Conservation (phyloP, 257 asterid genomes). For the Solanum chiquidenum region DNA sequence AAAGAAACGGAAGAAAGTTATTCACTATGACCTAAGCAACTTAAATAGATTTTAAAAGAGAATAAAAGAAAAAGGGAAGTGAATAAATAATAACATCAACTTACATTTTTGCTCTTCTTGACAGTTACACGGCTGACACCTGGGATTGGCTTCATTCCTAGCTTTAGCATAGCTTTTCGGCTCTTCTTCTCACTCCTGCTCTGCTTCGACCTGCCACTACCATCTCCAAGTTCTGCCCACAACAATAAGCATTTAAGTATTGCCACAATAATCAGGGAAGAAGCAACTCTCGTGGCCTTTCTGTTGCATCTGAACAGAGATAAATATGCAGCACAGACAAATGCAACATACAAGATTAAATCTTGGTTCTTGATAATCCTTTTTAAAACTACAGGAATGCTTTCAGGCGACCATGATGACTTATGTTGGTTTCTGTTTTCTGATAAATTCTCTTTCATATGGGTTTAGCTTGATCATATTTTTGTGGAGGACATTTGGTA, state of each 20-base stretch:
- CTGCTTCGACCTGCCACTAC: slow-evolving; percentile 52
- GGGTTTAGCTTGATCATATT: background rate
- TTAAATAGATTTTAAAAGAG: background rate
- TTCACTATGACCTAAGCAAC: background rate
- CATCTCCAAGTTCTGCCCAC: slow-evolving; percentile 39
- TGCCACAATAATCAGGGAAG: background rate
- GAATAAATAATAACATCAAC: background rate
- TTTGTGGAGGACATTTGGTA: background rate
- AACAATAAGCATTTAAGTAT: background rate
- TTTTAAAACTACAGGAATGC: background rate
- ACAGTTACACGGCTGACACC: slow-evolving; percentile 63
- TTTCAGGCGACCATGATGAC: background rate
- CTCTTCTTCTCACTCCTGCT: slow-evolving; percentile 68
- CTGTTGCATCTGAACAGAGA: background rate
- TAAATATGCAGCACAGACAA: background rate
- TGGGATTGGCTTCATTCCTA: slow-evolving; percentile 59
- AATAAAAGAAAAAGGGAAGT: background rate
- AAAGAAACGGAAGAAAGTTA: background rate
- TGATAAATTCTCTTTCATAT: background rate
- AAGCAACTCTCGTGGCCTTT: background rate
- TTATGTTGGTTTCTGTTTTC: background rate
- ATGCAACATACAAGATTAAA: background rate
- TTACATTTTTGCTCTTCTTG: slow-evolving; percentile 61
- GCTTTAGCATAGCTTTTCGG: slow-evolving; percentile 63
- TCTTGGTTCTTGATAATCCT: background rate